Evolutionary conservation across 2,329 filamentous ascomycete species (phyloP).

Genomic region (Alternaria gansuensis): DNA sequence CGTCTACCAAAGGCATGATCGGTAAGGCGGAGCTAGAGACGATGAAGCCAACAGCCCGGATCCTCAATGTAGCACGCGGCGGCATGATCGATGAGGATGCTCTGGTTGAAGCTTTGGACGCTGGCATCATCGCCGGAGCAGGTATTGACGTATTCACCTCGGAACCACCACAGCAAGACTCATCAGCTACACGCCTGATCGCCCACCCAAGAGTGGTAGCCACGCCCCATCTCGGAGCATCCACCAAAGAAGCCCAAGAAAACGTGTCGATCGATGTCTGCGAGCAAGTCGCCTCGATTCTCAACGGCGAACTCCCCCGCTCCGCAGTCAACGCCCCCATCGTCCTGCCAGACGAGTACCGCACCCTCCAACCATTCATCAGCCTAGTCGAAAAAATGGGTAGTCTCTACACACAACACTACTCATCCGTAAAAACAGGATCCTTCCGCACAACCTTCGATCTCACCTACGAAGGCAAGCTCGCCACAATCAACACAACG

Average conservation of each 20-base stretch:
- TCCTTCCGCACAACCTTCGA: constrained; percentile 74
- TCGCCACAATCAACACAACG: constrained; percentile 76
- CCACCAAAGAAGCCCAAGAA: constrained; percentile 83
- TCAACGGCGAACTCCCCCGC: constrained; percentile 76
- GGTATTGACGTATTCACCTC: constrained; percentile 82
- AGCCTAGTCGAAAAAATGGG: constrained; percentile 81
- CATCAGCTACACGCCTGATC: constrained; percentile 69
- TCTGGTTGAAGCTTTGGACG: constrained; percentile 73
- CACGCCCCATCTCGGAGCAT: constrained; percentile 82
- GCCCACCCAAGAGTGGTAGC: constrained; percentile 76
- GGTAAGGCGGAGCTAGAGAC: constrained; percentile 69
- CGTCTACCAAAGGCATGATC: constrained; percentile 78
- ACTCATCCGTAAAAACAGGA: constrained; percentile 53
- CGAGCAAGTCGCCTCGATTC: constrained; percentile 77
- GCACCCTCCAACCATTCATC: constrained; percentile 79
- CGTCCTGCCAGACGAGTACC: constrained; percentile 81
- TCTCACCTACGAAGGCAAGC: constrained; percentile 77
- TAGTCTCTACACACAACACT: constrained; percentile 80
- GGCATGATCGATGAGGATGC: constrained; percentile 82
- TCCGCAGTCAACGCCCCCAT: constrained; percentile 82
- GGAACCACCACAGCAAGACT: constrained; percentile 71
- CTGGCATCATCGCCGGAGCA: constrained; percentile 76
- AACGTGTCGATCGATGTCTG: constrained; percentile 86
- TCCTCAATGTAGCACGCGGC: constrained; percentile 81
- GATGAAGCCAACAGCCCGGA: constrained; percentile 78